Evolutionary conservation across 208 protist species (phyloP).

Genomic region (Trypanosoma caninum): DNA sequence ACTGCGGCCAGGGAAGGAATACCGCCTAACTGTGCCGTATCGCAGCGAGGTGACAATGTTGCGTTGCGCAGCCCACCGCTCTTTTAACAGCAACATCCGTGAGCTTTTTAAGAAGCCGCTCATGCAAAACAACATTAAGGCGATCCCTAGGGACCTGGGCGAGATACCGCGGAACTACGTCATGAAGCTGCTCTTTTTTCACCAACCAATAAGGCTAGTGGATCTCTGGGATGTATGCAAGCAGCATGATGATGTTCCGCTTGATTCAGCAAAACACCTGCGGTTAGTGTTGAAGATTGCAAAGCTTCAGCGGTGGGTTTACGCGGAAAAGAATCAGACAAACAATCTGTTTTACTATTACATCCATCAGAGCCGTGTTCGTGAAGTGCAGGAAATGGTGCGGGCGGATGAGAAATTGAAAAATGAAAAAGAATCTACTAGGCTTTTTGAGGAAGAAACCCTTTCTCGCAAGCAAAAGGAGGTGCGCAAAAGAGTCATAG

Average conservation of each 20-base stretch:
- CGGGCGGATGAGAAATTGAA: slow-evolving; percentile 52
- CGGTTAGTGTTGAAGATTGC: slow-evolving; percentile 84
- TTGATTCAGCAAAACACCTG: slow-evolving; percentile 86
- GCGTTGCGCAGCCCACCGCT: slow-evolving; percentile 33
- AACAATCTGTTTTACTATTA: slow-evolving; percentile 90
- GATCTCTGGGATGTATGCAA: slow-evolving; percentile 85
- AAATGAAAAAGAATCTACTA: slow-evolving; percentile 44
- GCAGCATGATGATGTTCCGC: slow-evolving; percentile 81
- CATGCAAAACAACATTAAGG: slow-evolving; percentile 79
- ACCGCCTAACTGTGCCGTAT: slow-evolving; percentile 78
- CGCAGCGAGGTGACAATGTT: slow-evolving; percentile 85
- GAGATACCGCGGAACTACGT: slow-evolving; percentile 88
- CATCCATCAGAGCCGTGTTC: slow-evolving; percentile 71
- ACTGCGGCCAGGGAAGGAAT: slow-evolving; percentile 69
- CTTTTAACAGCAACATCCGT: slow-evolving; percentile 83
- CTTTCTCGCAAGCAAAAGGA: slow-evolving; percentile 14
- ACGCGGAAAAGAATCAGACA: slow-evolving; percentile 89
- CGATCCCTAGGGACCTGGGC: slow-evolving; percentile 82
- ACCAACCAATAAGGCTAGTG: slow-evolving; percentile 81
- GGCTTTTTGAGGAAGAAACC: slow-evolving; percentile 10
- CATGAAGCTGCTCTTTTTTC: slow-evolving; percentile 81
- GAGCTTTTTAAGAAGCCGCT: slow-evolving; percentile 86
- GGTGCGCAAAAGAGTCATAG: slow-evolving; percentile 22
- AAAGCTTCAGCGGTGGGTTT: slow-evolving; percentile 83
- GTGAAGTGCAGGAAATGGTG: slow-evolving; percentile 85